Evolutionary conservation across 305 asterid species (phyloP).

Genomic region (Solanum chacoense): DNA sequence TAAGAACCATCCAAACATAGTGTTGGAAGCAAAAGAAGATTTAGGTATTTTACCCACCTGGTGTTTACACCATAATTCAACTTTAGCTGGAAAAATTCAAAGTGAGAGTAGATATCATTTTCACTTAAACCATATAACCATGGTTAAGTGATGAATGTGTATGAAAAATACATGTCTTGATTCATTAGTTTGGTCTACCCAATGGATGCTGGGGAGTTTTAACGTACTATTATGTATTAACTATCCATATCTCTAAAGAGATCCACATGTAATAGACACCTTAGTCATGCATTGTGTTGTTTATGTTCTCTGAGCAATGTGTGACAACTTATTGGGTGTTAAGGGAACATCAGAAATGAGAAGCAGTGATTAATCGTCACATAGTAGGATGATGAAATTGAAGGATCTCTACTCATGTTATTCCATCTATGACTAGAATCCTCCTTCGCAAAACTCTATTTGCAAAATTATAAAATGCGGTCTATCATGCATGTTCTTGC

Average conservation of each 20-base stretch:
- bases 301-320: not conserved
- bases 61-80: not conserved
- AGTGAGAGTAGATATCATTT: not conserved
- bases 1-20: too few relatives aligned
- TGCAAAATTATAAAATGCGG: not conserved
- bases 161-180: not conserved
- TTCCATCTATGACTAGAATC: not conserved
- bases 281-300: not conserved
- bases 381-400: not conserved
- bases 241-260: not conserved
- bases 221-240: not conserved
- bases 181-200: not conserved
- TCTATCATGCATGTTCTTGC: not conserved
- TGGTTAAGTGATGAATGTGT: not conserved
- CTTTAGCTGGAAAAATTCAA: not conserved
- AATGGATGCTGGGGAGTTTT: not conserved
- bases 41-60: not conserved
- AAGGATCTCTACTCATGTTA: not conserved
- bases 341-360: not conserved
- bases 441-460: not conserved
- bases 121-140: not conserved
- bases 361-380: not conserved
- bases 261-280: not conserved
- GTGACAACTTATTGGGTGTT: not conserved
- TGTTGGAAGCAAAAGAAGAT: not conserved